Percentiles rank a stretch among this genome's conserved stretches.
Evolutionary conservation across 306 rosid species (phyloP).

Genomic region (Glycine latifolia): DNA sequence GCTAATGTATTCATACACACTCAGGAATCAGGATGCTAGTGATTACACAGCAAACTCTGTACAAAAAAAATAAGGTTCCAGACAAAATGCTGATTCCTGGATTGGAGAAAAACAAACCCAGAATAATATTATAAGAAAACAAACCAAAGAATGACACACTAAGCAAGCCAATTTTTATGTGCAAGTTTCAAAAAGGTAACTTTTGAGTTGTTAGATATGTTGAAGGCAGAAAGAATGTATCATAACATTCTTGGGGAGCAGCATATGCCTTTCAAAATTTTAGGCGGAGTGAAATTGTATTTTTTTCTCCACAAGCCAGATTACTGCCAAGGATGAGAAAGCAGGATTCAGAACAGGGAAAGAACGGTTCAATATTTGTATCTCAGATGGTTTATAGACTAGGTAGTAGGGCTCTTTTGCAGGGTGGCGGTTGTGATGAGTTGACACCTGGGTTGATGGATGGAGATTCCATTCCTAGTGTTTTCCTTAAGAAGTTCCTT

Average conservation of each 20-base stretch:
- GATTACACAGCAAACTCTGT: slow-evolving; percentile 66
- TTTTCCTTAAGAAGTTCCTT: slow-evolving; percentile 82
- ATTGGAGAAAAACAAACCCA: slow-evolving; percentile 55
- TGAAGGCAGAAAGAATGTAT: slow-evolving; percentile 60
- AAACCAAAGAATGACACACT: slow-evolving; percentile 76
- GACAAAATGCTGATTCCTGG: slow-evolving; percentile 65
- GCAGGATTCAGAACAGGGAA: slow-evolving; percentile 21
- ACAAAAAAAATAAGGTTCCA: slow-evolving; percentile 56
- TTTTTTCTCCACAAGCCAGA: slow-evolving; percentile 22
- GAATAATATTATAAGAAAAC: slow-evolving; percentile 56
- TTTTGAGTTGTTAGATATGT: slow-evolving; percentile 57
- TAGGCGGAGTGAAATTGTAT: slow-evolving; percentile 50
- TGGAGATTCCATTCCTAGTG: slow-evolving; percentile 89
- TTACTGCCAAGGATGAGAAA: slow-evolving; percentile 24
- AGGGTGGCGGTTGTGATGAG: slow-evolving; percentile 72
- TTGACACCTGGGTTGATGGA: slow-evolving; percentile 57
- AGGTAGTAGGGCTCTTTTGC: slow-evolving; percentile 90
- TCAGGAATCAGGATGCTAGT: slow-evolving; percentile 63
- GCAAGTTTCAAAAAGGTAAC: slow-evolving; percentile 51
- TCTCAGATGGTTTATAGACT: slow-evolving; percentile 67
- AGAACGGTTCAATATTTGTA: slow-evolving; percentile 12
- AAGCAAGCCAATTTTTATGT: slow-evolving; percentile 55
- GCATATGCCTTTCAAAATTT: slow-evolving; percentile 65
- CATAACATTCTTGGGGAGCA: slow-evolving; percentile 57
- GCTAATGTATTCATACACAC: slow-evolving; percentile 79